A percentile compares a stretch with the other conserved stretches of the same genome.
Evolutionary conservation across 2,329 filamentous ascomycete species (phyloP).

Genomic region (Fusarium neocosmosporiellum): DNA sequence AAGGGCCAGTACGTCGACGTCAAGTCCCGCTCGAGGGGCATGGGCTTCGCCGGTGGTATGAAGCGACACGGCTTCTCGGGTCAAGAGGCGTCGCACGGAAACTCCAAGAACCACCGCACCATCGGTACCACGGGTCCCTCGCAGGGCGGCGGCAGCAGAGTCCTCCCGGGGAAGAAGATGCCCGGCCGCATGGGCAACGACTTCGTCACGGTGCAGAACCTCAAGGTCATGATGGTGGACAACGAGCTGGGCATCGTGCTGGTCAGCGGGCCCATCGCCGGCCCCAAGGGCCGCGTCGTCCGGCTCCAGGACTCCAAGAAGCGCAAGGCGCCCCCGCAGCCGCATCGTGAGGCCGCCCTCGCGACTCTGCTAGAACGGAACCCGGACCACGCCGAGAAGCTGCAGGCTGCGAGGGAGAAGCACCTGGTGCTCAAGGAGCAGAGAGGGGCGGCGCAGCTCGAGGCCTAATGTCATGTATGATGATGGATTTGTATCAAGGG

Average conservation of each 20-base stretch:
- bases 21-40: slow-evolving; percentile 81
- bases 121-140: slow-evolving; percentile 91
- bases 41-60: slow-evolving; percentile 98
- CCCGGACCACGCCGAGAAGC: slow-evolving; percentile 56
- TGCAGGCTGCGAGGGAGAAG: slow-evolving; percentile 60
- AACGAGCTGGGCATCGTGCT: slow-evolving; percentile 87
- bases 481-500: slow-evolving; percentile 38
- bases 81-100: slow-evolving; percentile 93
- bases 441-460: slow-evolving; percentile 47
- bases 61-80: slow-evolving; percentile 92
- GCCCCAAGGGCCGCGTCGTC: slow-evolving; percentile 87
- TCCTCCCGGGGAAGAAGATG: slow-evolving; percentile 98
- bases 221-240: slow-evolving; percentile 90
- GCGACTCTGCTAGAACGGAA: slow-evolving; percentile 59
- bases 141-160: slow-evolving; percentile 92
- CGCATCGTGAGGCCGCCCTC: slow-evolving; percentile 60
- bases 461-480: slow-evolving; percentile 28
- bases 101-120: slow-evolving; percentile 91
- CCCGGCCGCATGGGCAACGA: slow-evolving; percentile 94
- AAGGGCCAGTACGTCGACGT: slow-evolving; percentile 93
- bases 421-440: slow-evolving; percentile 67
- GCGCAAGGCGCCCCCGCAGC: slow-evolving; percentile 71
- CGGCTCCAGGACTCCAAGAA: slow-evolving; percentile 91
- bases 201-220: slow-evolving; percentile 88
- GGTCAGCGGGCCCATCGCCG: slow-evolving; percentile 86